Conservation (phyloP, 31 red algal species). For the Bonnemaisonia californica region DNA sequence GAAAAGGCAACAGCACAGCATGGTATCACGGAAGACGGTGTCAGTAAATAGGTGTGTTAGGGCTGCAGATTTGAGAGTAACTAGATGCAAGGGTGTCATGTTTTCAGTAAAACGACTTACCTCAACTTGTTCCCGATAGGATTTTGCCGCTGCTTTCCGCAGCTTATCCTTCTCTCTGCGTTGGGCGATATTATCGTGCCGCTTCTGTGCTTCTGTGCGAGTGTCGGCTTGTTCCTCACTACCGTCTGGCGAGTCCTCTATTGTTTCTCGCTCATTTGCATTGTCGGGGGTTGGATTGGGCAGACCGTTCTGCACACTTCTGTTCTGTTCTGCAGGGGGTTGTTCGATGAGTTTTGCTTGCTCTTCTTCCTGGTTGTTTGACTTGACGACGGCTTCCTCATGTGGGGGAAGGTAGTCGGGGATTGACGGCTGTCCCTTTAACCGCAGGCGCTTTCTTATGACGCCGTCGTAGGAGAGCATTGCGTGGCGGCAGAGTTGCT, state of each 20-base stretch:
- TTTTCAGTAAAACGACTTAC: slow-evolving; percentile 2
- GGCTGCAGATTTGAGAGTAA: not conserved
- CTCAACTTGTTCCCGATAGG: slow-evolving; percentile 36
- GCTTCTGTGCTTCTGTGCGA: slow-evolving; percentile 39
- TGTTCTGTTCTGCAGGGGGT: too few species aligned
- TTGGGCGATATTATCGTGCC: slow-evolving; percentile 3
- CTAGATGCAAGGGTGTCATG: not conserved
- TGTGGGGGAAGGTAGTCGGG: not conserved
- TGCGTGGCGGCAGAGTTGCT: slow-evolving; percentile 15
- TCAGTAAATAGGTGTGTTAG: not conserved
- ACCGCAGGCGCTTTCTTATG: slow-evolving; percentile 47
- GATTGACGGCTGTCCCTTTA: slow-evolving; percentile 42
- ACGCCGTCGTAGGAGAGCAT: slow-evolving; percentile 47
- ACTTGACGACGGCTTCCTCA: not conserved
- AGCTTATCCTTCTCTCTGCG: slow-evolving; percentile 16
- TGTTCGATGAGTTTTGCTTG: too few species aligned
- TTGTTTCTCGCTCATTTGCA: too few species aligned
- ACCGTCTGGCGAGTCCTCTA: too few species aligned
- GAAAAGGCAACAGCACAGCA: too few species aligned
- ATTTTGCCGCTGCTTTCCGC: slow-evolving; percentile 14
- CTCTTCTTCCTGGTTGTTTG: too few species aligned
- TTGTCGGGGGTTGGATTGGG: too few species aligned
- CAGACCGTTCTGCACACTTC: too few species aligned
- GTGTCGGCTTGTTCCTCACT: not conserved
- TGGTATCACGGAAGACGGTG: not conserved